Base-by-base conservation (phyloP, 768 basidiomycete genomes). In the Trametes cingulata region DNA sequence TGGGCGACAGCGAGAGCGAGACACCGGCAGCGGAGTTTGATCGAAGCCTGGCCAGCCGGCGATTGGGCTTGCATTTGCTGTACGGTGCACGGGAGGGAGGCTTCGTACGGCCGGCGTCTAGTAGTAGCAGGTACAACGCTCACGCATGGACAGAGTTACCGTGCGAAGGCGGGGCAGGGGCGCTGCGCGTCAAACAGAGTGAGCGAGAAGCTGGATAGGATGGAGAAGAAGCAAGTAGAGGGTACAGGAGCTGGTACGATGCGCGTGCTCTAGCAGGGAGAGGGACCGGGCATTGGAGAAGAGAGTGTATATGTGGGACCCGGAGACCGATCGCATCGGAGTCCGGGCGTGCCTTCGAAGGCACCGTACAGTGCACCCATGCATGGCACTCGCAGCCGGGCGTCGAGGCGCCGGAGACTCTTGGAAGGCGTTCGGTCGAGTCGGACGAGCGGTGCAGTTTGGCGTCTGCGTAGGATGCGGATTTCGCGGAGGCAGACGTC, bases 281-380 rank as follows among this genome's bases (percentile, higher is more conserved):
- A 12, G 48, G 37, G 14, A 27, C 36, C 59, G 52, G 59, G 27
- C 45, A 47, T 35, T 49, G 41, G 27, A 46, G 52, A 47, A 35
- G 33, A n/a, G 46, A 24, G 19, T 24, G 47, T 29, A 24, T 53
- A 54, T 42, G 56, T 48, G 59, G 46, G n/a, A 35, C 41, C 59
- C 59, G 59, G 59, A 35, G 46, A 48, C 59, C 59, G 59, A 54
- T 60, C 14, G 7, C 39, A 54, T 60, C 59, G 59, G 59, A 42
- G 27, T 42, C 59, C 59, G 59, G 59, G 15, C 20, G 27, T 54
- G 59, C 17, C 42, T 52, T 27, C 41, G 36, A 53, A 29, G 42
- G 14, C 42, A n/a, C n/a, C n/a, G n/a, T n/a, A n/a, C n/a, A n/a
- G n/a, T n/a, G n/a, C n/a, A n/a, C n/a, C n/a, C n/a, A n/a, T n/a